Base-by-base conservation (phyloP, 331 rosid species). In the Spiraea crenata region DNA sequence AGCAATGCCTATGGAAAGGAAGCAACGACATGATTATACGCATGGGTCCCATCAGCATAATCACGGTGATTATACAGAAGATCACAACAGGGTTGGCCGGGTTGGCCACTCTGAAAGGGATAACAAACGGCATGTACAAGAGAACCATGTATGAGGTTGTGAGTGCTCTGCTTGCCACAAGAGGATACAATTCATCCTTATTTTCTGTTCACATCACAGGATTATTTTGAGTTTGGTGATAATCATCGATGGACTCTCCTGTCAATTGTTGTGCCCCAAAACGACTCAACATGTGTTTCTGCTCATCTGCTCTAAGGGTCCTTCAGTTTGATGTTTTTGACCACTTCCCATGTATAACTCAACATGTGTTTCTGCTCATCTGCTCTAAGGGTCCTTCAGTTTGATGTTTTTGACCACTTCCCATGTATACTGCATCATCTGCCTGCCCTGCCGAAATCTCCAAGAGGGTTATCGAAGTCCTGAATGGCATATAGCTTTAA, bases 61-160 rank as follows among this genome's bases (percentile, higher is more conserved):
- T 49, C 87, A 87, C 9, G 46, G 34, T 37, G 89, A 84, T 73
- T 82, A 78, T 48, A 65, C 48, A 59, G 95, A 90, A 65, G 91
- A 84, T 62, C 81, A 86, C 54, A 82, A 75, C 85, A 79, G 87
- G 79, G 82, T 64, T 45, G 55, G 84, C 40, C 85, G 89, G 41
- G 75, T 76, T 67, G 78, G 89, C 67, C 87, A 86, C 66, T 19
- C 78, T 3, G 88, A 86, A 77, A 88, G 90, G 79, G 92, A 86
- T 52, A 84, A 69, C 82, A 72, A 85, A 82, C 82, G 86, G 84
- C 85, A 81, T 67, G 64, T 57, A 6, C 92, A 79, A 39, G 97
- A 86, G 77, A 91, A 82, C 72, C 87, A 75, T 76, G 86, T 71
- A 14, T 85, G 86, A 88, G 77, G 57, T 0, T 25, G 31, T 65